phyloP scores from a whole-genome alignment of 805 yeast genomes.

The Wickerhamomyces queroliae region DNA sequence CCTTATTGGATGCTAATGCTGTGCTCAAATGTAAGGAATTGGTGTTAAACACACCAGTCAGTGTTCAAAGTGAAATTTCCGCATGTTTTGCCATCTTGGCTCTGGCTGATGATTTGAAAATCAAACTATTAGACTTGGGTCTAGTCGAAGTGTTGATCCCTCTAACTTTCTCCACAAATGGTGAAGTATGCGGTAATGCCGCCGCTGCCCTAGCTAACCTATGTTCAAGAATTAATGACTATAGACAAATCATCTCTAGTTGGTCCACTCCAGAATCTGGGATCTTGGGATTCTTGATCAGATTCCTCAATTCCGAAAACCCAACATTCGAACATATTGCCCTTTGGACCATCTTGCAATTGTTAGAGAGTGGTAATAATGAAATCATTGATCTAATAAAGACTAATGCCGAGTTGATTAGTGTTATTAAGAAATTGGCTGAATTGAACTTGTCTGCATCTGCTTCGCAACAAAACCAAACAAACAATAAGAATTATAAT shows the following conservation, averaged over 20 bases:
- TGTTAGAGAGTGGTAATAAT: conserved; percentile 78
- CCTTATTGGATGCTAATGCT: conserved; percentile 91
- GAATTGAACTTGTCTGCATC: conserved; percentile 28
- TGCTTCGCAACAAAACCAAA: conserved; percentile 19
- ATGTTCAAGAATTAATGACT: conserved; percentile 85
- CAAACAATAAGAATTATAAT: conserved; percentile 19
- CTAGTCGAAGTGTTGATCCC: conserved; percentile 88
- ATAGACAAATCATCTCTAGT: conserved; percentile 66
- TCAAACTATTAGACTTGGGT: conserved; percentile 75
- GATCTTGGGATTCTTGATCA: conserved; percentile 71
- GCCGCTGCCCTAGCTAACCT: conserved; percentile 97
- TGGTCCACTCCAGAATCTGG: conserved; percentile 86
- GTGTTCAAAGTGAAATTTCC: conserved; percentile 92
- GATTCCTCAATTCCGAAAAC: conserved; percentile 78
- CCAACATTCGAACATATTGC: conserved; percentile 98
- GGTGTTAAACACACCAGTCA: conserved; percentile 79
- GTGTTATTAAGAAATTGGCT: conserved; percentile 45
- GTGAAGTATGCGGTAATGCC: conserved; percentile 96
- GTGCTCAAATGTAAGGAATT: conserved; percentile 87
- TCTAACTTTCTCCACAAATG: conserved; percentile 77
- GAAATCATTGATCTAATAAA: conserved; percentile 52
- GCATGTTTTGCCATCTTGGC: conserved; percentile 98
- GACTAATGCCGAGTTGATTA: conserved; percentile 46
- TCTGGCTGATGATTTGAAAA: conserved; percentile 89
- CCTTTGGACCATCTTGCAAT: conserved; percentile 91